Evolutionary conservation across 2,329 filamentous ascomycete genomes (phyloP).

Genomic region (Alternaria sp.): DNA sequence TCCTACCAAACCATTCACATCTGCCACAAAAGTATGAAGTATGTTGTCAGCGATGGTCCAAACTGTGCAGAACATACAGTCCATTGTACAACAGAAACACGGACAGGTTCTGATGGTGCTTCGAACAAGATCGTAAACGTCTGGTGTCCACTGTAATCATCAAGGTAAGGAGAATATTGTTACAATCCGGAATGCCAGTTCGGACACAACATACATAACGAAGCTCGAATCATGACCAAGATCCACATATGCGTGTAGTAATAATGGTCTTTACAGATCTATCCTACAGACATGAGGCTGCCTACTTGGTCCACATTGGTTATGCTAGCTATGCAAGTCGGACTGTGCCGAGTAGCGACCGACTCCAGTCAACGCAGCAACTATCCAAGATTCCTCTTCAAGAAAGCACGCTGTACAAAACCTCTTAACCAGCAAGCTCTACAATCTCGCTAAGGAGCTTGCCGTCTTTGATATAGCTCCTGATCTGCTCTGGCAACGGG

Average conservation of each 20-base stretch:
- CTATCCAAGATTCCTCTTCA: constrained; percentile 2
- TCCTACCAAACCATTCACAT: no score
- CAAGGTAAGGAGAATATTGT: no score
- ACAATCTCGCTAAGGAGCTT: constrained; percentile 92
- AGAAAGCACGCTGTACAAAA: background rate
- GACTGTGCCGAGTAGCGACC: background rate
- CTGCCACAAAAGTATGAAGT: no score
- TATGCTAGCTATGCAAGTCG: constrained; percentile 3
- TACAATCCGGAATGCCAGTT: no score
- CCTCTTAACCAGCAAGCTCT: constrained; percentile 78
- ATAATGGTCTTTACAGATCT: constrained; percentile 5
- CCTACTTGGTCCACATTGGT: background rate
- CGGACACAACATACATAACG: no score
- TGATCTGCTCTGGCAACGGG: constrained; percentile 88
- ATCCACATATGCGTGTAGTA: background rate
- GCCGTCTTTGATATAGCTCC: constrained; percentile 79
- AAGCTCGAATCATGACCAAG: background rate
- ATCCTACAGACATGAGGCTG: constrained; percentile 3
- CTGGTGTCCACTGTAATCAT: no score
- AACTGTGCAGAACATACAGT: no score
- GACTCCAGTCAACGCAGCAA: background rate
- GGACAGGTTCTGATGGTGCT: no score
- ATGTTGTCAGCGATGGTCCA: no score
- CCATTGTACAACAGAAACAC: no score
- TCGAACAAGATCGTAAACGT: no score